Percentiles rank a stretch among this genome's conserved stretches.
These are phyloP conservation scores for Copromyces sp. DNA, from an alignment of 495 filamentous ascomycete species.

Conservation along the genomic window DNA sequence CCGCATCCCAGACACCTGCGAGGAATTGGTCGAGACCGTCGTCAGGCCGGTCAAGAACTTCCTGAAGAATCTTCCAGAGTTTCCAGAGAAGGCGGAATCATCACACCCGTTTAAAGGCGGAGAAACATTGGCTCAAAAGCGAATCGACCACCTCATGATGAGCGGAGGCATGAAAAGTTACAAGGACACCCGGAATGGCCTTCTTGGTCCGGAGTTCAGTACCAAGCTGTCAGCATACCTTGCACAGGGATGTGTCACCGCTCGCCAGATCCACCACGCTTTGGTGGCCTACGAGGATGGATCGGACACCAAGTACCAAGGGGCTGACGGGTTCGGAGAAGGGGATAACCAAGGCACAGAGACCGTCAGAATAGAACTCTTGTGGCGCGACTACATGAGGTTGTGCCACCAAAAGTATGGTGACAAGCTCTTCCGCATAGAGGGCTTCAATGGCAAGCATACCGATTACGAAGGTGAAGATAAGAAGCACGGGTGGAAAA, in stretches of 20 bases:
- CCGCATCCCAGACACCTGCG: slow-evolving; percentile 41
- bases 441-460: slow-evolving; percentile 45
- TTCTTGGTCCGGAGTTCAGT: slow-evolving; percentile 56
- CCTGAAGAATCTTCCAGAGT: slow-evolving; percentile 28
- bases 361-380: slow-evolving; percentile 56
- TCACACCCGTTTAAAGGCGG: slow-evolving; percentile 61
- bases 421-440: slow-evolving; percentile 45
- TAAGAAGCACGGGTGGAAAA: slow-evolving; percentile 31
- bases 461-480: slow-evolving; percentile 6
- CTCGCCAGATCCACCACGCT: slow-evolving; percentile 54
- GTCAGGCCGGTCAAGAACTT: slow-evolving; percentile 37
- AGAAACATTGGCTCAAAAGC: slow-evolving; percentile 41
- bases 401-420: slow-evolving; percentile 57
- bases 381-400: slow-evolving; percentile 71
- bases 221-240: slow-evolving; percentile 63
- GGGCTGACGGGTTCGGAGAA: slow-evolving; percentile 43
- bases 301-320: slow-evolving; percentile 24
- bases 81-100: slow-evolving; percentile 37
- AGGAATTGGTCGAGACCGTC: slow-evolving; percentile 40
- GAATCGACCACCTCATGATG: slow-evolving; percentile 47
- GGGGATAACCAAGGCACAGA: slow-evolving; percentile 60
- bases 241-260: slow-evolving; percentile 55
- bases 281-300: slow-evolving; percentile 54
- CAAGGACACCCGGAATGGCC: slow-evolving; percentile 57
- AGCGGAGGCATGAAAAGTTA: slow-evolving; percentile 49